phyloP scores from a whole-genome alignment of 176 grass and related monocot genomes.

The Musa acuminata region DNA sequence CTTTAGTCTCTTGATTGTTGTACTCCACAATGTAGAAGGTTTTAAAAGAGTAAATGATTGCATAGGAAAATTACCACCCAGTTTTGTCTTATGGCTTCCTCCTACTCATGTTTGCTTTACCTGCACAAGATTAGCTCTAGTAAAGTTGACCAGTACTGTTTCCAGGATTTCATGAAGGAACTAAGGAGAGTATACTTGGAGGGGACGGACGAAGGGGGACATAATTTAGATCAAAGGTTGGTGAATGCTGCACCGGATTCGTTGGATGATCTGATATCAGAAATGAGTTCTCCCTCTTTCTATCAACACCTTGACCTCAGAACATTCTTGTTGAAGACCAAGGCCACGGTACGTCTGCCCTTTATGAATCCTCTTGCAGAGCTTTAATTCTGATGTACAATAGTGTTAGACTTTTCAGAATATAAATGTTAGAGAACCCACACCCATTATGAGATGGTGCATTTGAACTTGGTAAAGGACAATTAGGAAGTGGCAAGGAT shows the following conservation, averaged over 20 bases:
- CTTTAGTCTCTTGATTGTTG: neutral
- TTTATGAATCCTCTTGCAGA: neutral
- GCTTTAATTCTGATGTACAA: neutral
- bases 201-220: neutral
- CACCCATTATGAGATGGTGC: neutral
- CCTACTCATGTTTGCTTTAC: no score
- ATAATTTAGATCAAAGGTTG: conserved; percentile 38
- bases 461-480: neutral
- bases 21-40: neutral
- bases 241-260: conserved; percentile 69
- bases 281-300: conserved; percentile 48
- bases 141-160: neutral
- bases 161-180: conserved; percentile 60
- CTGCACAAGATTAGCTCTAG: neutral
- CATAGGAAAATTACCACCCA: no score
- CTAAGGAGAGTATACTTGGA: conserved; percentile 40
- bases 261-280: conserved; percentile 52
- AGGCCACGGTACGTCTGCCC: conserved; percentile 33
- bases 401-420: no score
- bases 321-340: conserved; percentile 31
- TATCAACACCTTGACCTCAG: conserved; percentile 49
- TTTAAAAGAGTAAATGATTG: neutral
- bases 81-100: no score
- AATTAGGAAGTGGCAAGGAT: neutral
- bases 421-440: neutral